Evolutionary conservation across 441 rosid species (phyloP).

Genomic region (Jatropha multifida): DNA sequence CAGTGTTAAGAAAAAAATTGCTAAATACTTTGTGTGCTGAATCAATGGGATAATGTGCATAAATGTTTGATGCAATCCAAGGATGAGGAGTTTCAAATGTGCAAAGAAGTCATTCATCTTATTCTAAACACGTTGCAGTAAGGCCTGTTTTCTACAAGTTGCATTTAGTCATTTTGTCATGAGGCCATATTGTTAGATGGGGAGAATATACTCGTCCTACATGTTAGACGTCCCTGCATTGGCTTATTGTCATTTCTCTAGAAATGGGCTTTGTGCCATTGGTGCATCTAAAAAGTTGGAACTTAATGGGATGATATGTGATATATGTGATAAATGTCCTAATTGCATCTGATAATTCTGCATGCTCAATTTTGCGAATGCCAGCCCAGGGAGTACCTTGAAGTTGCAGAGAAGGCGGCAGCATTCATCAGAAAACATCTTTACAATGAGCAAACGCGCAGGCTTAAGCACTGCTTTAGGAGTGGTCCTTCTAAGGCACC

Average conservation of each 20-base stretch:
- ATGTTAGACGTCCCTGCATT: too few relatives aligned
- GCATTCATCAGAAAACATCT: constrained; percentile 66
- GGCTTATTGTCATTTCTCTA: neutral
- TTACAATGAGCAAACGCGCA: constrained; percentile 56
- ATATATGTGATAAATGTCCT: neutral
- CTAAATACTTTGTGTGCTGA: too few relatives aligned
- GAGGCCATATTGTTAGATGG: neutral
- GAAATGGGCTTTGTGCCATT: neutral
- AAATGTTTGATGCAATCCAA: neutral
- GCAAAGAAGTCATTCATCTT: neutral
- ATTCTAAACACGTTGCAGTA: neutral
- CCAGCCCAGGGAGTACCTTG: constrained; percentile 82
- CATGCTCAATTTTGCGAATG: constrained; percentile 16
- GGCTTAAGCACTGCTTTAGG: constrained; percentile 79
- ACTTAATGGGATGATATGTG: neutral
- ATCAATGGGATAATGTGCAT: too few relatives aligned
- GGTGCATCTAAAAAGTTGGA: neutral
- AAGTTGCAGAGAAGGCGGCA: constrained; percentile 88
- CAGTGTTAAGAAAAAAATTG: too few relatives aligned
- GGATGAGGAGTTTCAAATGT: neutral
- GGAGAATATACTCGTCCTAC: neutral
- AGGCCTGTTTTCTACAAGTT: neutral
- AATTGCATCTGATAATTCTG: constrained; percentile 7
- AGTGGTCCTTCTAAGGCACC: constrained; percentile 93
- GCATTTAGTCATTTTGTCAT: neutral